These are phyloP conservation scores for Arabis alpina DNA, from an alignment of 345 rosid species.

Conservation along the genomic window DNA sequence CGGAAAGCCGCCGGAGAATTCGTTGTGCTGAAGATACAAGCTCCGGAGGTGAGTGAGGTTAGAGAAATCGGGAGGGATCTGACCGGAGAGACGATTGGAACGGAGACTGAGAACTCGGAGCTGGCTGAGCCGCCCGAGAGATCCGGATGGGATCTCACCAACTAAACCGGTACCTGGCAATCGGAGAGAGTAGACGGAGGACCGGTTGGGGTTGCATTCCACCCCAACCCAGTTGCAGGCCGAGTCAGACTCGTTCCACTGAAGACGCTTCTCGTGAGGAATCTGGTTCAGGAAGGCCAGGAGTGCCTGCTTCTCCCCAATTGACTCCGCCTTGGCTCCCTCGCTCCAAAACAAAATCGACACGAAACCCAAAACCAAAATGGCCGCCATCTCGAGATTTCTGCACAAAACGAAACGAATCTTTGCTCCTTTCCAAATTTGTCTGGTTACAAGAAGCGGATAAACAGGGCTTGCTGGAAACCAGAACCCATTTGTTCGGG, in stretches of 20 bases:
- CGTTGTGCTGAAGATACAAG: conserved; percentile 73
- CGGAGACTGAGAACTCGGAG: conserved; percentile 94
- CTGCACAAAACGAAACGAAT: conserved; percentile 9
- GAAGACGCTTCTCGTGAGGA: conserved; percentile 75
- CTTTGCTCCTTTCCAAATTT: conserved; percentile 6
- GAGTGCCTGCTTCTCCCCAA: conserved; percentile 79
- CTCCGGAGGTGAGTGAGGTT: conserved; percentile 73
- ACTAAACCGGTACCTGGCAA: conserved; percentile 87
- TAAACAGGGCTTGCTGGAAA: conserved; percentile 27
- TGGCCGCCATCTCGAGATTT: conserved; percentile 48
- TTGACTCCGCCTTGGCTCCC: conserved; percentile 68
- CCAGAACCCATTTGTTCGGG: conserved; percentile 44
- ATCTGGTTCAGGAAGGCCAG: conserved; percentile 59
- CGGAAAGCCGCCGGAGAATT: conserved; percentile 72
- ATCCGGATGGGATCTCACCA: conserved; percentile 68
- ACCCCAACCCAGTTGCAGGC: conserved; percentile 91
- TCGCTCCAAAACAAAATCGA: conserved; percentile 44
- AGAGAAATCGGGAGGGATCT: conserved; percentile 84
- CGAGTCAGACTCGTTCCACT: conserved; percentile 73
- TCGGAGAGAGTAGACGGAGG: conserved; percentile 65
- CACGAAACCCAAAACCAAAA: conserved; percentile 27
- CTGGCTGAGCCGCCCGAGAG: conserved; percentile 68
- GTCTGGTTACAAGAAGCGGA: conserved; percentile 3
- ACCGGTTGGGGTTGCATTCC: conserved; percentile 59
- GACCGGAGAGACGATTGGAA: conserved; percentile 73